A percentile compares a stretch with the other conserved stretches of the same genome.
These are phyloP conservation scores for Arthrobotrys sphaeroides DNA, from an alignment of 2,329 filamentous ascomycete genomes.

Conservation along the genomic window DNA sequence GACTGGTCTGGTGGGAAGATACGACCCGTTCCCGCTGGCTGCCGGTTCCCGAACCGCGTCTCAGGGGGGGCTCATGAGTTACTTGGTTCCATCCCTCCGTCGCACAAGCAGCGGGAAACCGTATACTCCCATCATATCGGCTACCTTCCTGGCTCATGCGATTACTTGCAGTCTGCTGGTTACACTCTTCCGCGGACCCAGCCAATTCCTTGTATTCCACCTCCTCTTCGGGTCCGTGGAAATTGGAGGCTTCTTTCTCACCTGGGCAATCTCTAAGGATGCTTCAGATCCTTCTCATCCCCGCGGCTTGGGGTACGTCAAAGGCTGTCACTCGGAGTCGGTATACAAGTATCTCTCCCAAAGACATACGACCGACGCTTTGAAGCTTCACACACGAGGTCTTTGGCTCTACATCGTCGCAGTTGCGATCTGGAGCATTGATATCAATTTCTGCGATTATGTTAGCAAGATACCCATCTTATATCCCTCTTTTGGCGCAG, in stretches of 20 bases:
- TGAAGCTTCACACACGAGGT: constrained; percentile 24
- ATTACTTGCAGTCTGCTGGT: constrained; percentile 44
- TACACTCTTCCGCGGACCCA: constrained; percentile 36
- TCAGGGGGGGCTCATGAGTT: not conserved
- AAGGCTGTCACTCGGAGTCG: constrained; percentile 22
- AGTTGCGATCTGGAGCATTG: constrained; percentile 30
- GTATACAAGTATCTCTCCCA: constrained; percentile 25
- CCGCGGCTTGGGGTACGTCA: not conserved
- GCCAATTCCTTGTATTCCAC: constrained; percentile 41
- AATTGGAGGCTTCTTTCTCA: constrained; percentile 14
- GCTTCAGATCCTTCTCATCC: not conserved
- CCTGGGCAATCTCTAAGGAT: not conserved
- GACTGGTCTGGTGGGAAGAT: constrained; percentile 30
- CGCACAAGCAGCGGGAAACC: not conserved
- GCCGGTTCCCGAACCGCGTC: not conserved
- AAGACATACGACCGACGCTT: constrained; percentile 5
- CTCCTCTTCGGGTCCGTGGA: constrained; percentile 34
- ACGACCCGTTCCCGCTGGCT: constrained; percentile 38
- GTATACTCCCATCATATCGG: constrained; percentile 25
- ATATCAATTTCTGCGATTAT: constrained; percentile 43
- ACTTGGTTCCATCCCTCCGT: constrained; percentile 21
- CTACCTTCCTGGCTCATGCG: constrained; percentile 20
- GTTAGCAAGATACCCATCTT: constrained; percentile 28
- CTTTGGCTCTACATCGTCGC: constrained; percentile 18
- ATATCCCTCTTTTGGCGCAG: constrained; percentile 7